Evolutionary conservation across 2,329 filamentous ascomycete species (phyloP).

Genomic region (Aspergillus fumigatiaffinis): DNA sequence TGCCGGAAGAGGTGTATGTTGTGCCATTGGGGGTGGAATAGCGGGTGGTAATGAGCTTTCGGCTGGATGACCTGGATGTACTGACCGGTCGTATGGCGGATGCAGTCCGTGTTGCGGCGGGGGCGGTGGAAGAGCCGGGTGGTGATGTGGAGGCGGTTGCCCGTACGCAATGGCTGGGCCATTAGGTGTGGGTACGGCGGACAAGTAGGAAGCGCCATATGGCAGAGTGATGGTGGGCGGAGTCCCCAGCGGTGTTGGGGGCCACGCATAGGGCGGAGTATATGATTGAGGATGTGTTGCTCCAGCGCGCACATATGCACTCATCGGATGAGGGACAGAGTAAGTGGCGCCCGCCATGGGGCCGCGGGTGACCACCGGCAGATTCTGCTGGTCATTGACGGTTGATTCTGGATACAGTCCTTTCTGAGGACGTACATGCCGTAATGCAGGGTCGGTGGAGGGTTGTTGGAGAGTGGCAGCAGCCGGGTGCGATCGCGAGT

Average conservation of each 20-base stretch:
- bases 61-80: slow-evolving; percentile 27
- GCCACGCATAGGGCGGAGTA: slow-evolving; percentile 41
- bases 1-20: slow-evolving; percentile 15
- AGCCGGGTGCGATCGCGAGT: slow-evolving; percentile 72
- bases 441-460: slow-evolving; percentile 71
- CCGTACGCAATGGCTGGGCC: slow-evolving; percentile 29
- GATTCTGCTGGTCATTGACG: slow-evolving; percentile 75
- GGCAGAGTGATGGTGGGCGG: slow-evolving; percentile 36
- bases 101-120: slow-evolving; percentile 25
- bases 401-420: slow-evolving; percentile 97
- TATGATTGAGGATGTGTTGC: slow-evolving; percentile 39
- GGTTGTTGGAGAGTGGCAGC: slow-evolving; percentile 74
- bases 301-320: slow-evolving; percentile 50
- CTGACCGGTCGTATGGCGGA: slow-evolving; percentile 31
- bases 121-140: slow-evolving; percentile 19
- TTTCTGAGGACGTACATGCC: slow-evolving; percentile 81
- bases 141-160: slow-evolving; percentile 24
- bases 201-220: slow-evolving; percentile 36
- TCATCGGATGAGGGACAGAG: slow-evolving; percentile 49
- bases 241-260: slow-evolving; percentile 43
- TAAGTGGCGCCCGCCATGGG: slow-evolving; percentile 59
- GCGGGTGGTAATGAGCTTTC: slow-evolving; percentile 27
- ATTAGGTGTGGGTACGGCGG: slow-evolving; percentile 29
- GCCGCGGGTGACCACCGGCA: slow-evolving; percentile 74
- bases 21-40: slow-evolving; percentile 18